Base-by-base conservation (phyloP, 345 rosid species). In the Hevea brasiliensis region DNA sequence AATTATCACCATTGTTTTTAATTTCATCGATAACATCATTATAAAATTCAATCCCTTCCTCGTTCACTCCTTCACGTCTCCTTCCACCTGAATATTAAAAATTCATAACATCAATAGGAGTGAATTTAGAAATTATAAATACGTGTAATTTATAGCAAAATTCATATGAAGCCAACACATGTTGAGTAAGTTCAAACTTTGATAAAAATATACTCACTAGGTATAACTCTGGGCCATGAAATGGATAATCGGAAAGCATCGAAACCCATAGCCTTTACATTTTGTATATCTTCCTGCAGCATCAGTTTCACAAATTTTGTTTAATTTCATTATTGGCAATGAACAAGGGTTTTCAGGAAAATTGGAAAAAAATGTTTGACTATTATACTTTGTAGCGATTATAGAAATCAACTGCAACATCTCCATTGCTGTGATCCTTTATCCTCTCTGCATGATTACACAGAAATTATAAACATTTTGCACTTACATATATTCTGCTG, bases 341-440 rank as follows among this genome's bases (percentile, higher is more conserved):
- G 37, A 32, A 32, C 37, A 32, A 32, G 37, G 37, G 4, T 32
- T 32, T 32, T 32, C 3, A 67, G 15, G 7, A 67, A 24, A 24
- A 26, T 15, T 17, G 4, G 12, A 21, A 1, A 13, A 1, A 0
- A 24, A 21, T 0, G 15, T 45, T 21, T 47, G n/a, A 26, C 4
- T 42, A 55, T 23, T 14, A 6, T 40, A 87, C 97, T 92, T 89
- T 83, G 80, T 86, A 90, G 42, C 87, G 84, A 70, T 90, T 85
- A 74, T 90, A 92, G 62, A 86, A 90, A 80, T 90, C 96, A 23
- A 87, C 91, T 15, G 96, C 96, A 27, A 87, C 82, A 72, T 92
- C 90, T 29, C 85, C 94, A 20, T 82, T 85, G 61, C 82, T 81
- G 12, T 67, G 55, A 70, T 85, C 89, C 0, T 10, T 51, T 70